A percentile compares a stretch with the other conserved stretches of the same genome.
Conservation (phyloP, 2,329 filamentous ascomycete genomes). For the Calonectria pauciramosa region DNA sequence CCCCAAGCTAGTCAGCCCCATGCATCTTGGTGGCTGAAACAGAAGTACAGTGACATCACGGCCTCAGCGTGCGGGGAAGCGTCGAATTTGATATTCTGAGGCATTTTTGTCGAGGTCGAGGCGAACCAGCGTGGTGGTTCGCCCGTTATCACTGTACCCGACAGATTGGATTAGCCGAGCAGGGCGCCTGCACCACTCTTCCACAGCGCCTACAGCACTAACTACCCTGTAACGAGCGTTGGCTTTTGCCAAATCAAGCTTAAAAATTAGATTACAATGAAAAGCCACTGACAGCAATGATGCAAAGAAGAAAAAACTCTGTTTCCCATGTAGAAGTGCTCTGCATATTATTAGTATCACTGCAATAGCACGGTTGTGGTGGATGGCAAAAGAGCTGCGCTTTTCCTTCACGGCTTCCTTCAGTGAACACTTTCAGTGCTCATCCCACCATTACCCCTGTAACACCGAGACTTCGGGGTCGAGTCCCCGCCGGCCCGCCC, state of each 20-base stretch:
- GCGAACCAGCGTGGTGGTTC: background rate
- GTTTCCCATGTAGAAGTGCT: background rate
- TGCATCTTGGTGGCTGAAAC: background rate
- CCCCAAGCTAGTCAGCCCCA: background rate
- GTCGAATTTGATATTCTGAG: background rate
- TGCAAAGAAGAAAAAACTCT: no score
- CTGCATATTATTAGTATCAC: background rate
- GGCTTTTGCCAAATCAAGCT: background rate
- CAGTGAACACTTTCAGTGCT: background rate
- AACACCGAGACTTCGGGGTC: background rate
- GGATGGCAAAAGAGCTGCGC: background rate
- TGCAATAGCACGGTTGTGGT: background rate
- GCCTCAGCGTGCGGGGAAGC: background rate
- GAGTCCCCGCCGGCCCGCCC: background rate
- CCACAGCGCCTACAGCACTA: background rate
- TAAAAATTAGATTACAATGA: background rate
- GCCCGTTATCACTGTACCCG: background rate
- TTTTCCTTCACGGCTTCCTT: background rate
- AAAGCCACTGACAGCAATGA: background rate
- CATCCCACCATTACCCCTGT: background rate
- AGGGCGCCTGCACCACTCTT: background rate
- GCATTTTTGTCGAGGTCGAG: background rate
- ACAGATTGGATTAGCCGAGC: background rate
- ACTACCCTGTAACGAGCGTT: background rate
- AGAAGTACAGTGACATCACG: background rate